These are phyloP conservation scores for Copromyces sp. DNA, from an alignment of 495 filamentous ascomycete genomes.

Conservation along the genomic window DNA sequence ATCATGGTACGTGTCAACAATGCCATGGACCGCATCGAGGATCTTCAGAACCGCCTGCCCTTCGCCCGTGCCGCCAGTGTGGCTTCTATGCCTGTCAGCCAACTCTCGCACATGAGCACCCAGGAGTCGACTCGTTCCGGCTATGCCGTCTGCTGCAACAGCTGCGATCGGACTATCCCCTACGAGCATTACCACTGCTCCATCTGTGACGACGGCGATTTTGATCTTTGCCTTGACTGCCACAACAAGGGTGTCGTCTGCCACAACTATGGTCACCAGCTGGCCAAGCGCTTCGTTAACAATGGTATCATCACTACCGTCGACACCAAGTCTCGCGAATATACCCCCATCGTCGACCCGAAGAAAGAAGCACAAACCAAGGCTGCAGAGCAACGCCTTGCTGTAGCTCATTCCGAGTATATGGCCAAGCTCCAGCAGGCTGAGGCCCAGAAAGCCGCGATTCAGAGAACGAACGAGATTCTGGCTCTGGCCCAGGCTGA, in stretches of 20 bases:
- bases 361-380: constrained; percentile 10
- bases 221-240: constrained; percentile 80
- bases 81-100: not conserved
- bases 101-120: not conserved
- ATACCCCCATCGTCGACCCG: constrained; percentile 38
- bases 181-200: constrained; percentile 90
- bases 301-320: constrained; percentile 73
- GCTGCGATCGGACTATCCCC: constrained; percentile 65
- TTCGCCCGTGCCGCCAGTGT: not conserved
- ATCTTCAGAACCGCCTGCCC: not conserved
- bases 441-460: not conserved
- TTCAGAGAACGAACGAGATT: not conserved
- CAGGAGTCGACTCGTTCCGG: constrained; percentile 12
- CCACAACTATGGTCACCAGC: constrained; percentile 69
- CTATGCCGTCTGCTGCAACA: constrained; percentile 82
- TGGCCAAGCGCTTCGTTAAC: constrained; percentile 80
- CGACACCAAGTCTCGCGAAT: constrained; percentile 66
- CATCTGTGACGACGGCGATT: constrained; percentile 86
- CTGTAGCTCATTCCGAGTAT: not conserved
- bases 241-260: constrained; percentile 67
- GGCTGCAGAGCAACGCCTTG: constrained; percentile 11
- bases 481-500: not conserved
- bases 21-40: not conserved
- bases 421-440: not conserved
- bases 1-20: not conserved